Base-by-base conservation (phyloP, 345 rosid genomes). In the Pistacia integerrima region DNA sequence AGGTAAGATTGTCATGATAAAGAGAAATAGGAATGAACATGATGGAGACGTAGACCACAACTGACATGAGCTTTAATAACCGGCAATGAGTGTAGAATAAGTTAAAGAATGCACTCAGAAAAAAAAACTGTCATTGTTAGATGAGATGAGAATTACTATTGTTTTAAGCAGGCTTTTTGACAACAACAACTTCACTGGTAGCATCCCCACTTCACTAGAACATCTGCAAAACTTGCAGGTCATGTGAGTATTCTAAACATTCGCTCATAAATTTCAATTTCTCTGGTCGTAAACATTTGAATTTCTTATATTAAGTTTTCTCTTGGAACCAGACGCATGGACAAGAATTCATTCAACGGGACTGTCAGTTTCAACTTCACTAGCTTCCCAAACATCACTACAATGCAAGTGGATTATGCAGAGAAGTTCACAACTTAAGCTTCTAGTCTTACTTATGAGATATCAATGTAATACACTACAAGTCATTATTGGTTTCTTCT, bases 321-420 rank as follows among this genome's bases (percentile, higher is more conserved):
- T 77, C 49, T 81, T 64, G 78, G 14, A 64, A 84, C 36, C 84
- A 94, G 97, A 38, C 94, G 97, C 64, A 80, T 95, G 62, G 98
- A 91, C 68, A 72, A 79, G 70, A 95, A 95, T 76, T 77, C 13
- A 28, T 63, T 95, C 7, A 80, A 12, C 17, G 94, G 91, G 54
- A 7, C 49, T 57, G 82, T 89, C 64, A 90, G 93, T 64, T 46
- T 72, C 56, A 82, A 72, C 76, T 79, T 93, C 75, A 87, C 74
- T 81, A 86, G 84, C 69, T 93, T 88, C 68, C 83, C 87, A 46
- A 25, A 1, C 30, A 78, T 90, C 61, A 67, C 52, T 0, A 91
- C 85, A 65, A 74, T 95, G 98, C 93, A 88, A 95, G 99, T 67
- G 73, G 2, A 66, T 44, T 20, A 25, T 54, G 18, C 28, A 48